Base-by-base conservation (phyloP, 805 yeast species). In the Saturnispora sekii region DNA sequence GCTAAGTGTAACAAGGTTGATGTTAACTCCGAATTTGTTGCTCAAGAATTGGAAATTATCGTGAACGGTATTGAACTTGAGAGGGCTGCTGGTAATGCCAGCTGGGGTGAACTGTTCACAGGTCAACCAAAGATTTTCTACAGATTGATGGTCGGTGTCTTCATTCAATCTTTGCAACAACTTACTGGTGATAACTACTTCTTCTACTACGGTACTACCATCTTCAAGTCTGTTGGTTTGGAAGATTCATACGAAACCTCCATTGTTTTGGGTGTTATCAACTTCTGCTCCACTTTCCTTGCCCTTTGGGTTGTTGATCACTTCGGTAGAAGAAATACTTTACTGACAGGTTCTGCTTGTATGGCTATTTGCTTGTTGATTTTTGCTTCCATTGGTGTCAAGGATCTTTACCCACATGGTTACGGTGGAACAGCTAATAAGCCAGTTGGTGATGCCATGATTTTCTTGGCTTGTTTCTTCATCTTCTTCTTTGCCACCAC, bases 401-500 rank as follows among this genome's bases (percentile, higher is more conserved):
- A 71, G 51, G 57, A 64, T 34, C 64, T 77, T 48, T 63, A 64
- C 51, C 56, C 59, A 11, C 63, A 67, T 46, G 70, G 70, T 32
- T 65, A 61, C 49, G 67, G 63, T 56, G 59, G 61, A 41, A 56
- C 58, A 43, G 53, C 73, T 32, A 62, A 72, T 36, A 70, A 68
- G 51, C 69, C 79, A 47, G 74, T 80, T 43, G 84, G 84, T 55
- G 56, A 67, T 49, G 75, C 72, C 10, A 76, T 81, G 84, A 78
- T 81, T 56, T 72, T 72, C 54, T 68, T 81, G 44, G 71, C 86
- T 6, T 79, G 84, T 65, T 57, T 79, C 43, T 81, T 71, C 65
- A 76, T 81, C 47, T 67, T 77, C 63, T 77, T 70, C 61, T 81
- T 81, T 58, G 88, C 89, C 3, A 70, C 77, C 21, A 77, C 87